These are phyloP conservation scores for Arachnomyces sp. DNA, from an alignment of 2,329 filamentous ascomycete species.

Conservation along the genomic window DNA sequence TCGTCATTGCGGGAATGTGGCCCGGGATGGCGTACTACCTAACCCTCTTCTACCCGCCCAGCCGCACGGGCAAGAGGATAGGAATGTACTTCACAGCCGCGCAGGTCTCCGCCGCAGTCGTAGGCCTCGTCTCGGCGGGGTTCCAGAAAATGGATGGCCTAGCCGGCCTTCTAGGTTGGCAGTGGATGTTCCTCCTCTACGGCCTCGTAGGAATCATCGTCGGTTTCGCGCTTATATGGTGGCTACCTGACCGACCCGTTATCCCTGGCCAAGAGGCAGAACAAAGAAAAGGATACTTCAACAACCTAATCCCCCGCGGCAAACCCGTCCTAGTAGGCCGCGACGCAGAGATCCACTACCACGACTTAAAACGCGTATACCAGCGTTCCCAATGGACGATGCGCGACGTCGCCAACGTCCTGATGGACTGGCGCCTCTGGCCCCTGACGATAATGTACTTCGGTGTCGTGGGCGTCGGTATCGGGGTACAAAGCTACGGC, in stretches of 20 bases:
- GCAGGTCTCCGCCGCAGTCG: constrained; percentile 80
- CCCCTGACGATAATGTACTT: constrained; percentile 87
- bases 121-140: constrained; percentile 79
- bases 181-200: constrained; percentile 76
- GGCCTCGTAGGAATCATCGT: constrained; percentile 66
- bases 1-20: constrained; percentile 91
- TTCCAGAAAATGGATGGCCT: constrained; percentile 85
- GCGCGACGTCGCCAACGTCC: constrained; percentile 59
- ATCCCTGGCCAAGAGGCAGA: constrained; percentile 45
- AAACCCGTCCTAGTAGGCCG: constrained; percentile 65
- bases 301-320: constrained; percentile 55
- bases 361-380: constrained; percentile 73
- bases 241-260: constrained; percentile 76
- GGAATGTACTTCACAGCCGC: constrained; percentile 84
- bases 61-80: constrained; percentile 76
- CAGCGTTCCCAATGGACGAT: constrained; percentile 64
- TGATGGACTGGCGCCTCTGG: constrained; percentile 83
- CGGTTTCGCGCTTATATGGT: constrained; percentile 71
- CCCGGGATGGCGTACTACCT: constrained; percentile 91
- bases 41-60: constrained; percentile 84
- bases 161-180: constrained; percentile 60
- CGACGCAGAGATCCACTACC: constrained; percentile 74
- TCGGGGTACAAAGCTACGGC: constrained; percentile 80
- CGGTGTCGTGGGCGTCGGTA: constrained; percentile 85
- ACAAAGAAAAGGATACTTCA: constrained; percentile 17